A percentile compares a stretch with the other conserved stretches of the same genome.
Evolutionary conservation across 2,329 filamentous ascomycete genomes (phyloP).

Genomic region (Trichothecium sympodiale): DNA sequence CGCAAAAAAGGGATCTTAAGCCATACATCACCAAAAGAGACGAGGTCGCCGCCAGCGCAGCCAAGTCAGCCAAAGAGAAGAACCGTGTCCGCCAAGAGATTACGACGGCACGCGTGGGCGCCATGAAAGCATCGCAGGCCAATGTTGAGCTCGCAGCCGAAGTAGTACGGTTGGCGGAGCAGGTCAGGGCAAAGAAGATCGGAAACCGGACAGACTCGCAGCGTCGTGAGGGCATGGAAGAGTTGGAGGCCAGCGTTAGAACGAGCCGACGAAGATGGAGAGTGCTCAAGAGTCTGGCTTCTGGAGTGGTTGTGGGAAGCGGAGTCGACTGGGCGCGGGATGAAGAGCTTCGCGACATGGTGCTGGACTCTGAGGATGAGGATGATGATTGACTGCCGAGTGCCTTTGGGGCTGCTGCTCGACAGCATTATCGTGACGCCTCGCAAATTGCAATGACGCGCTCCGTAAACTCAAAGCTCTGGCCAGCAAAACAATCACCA

Average conservation of each 20-base stretch:
- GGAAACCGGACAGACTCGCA: conserved; percentile 16
- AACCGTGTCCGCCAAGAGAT: conserved; percentile 34
- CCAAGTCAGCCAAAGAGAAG: conserved; percentile 37
- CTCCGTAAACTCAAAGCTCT: too few relatives aligned
- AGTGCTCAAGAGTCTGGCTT: conserved; percentile 68
- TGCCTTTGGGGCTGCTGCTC: too few relatives aligned
- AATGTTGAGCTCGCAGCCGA: conserved; percentile 54
- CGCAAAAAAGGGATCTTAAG: conserved; percentile 50
- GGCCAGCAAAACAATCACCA: too few relatives aligned
- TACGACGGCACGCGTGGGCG: conserved; percentile 45
- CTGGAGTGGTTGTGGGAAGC: conserved; percentile 68
- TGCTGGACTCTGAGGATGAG: conserved; percentile 54
- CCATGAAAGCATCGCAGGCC: conserved; percentile 40
- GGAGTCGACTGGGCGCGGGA: conserved; percentile 73
- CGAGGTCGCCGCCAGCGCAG: conserved; percentile 49
- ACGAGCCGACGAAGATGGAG: conserved; percentile 57
- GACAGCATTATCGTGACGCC: too few relatives aligned
- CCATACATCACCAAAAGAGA: conserved; percentile 59
- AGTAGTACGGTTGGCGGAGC: conserved; percentile 51
- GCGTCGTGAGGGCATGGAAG: conserved; percentile 26
- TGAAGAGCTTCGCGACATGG: conserved; percentile 54
- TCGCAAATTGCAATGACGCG: too few relatives aligned
- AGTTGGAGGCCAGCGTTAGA: conserved; percentile 48
- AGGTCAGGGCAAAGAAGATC: conserved; percentile 39
- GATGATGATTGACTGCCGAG: conserved; percentile 18